phyloP scores from a whole-genome alignment of 371 early-diverging fungal genomes.

The Parasitella parasitica region DNA sequence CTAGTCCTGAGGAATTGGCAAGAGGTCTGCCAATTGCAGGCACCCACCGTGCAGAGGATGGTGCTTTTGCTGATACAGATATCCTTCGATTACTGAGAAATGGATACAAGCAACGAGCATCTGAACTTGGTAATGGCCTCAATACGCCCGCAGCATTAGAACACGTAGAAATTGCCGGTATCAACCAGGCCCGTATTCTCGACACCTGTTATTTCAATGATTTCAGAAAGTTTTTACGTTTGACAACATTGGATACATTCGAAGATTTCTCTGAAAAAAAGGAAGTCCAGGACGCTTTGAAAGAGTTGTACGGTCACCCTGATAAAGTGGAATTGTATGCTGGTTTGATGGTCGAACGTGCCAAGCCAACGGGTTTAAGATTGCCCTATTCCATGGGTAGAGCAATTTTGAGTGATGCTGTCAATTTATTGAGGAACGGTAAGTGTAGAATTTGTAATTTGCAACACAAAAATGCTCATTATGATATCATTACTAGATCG shows the following conservation, averaged over 20 bases:
- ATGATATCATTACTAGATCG: constrained; percentile 25
- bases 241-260: constrained; percentile 38
- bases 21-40: constrained; percentile 42
- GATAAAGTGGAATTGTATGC: constrained; percentile 55
- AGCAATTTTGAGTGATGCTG: constrained; percentile 53
- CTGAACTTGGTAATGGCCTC: constrained; percentile 44
- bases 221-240: constrained; percentile 40
- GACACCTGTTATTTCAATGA: constrained; percentile 50
- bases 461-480: neutral
- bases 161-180: constrained; percentile 50
- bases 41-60: constrained; percentile 39
- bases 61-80: constrained; percentile 36
- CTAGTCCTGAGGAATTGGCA: constrained; percentile 33
- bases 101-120: constrained; percentile 32
- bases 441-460: neutral
- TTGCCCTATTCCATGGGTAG: constrained; percentile 52
- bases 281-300: constrained; percentile 36
- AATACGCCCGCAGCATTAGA: constrained; percentile 43
- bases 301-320: constrained; percentile 42
- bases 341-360: constrained; percentile 48
- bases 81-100: constrained; percentile 22
- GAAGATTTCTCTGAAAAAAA: constrained; percentile 43
- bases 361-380: constrained; percentile 38
- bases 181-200: constrained; percentile 37
- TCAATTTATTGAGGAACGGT: constrained; percentile 56